Conservation (phyloP, 108 stramenopile species). For the Pseudonitzschia delicatissima region DNA sequence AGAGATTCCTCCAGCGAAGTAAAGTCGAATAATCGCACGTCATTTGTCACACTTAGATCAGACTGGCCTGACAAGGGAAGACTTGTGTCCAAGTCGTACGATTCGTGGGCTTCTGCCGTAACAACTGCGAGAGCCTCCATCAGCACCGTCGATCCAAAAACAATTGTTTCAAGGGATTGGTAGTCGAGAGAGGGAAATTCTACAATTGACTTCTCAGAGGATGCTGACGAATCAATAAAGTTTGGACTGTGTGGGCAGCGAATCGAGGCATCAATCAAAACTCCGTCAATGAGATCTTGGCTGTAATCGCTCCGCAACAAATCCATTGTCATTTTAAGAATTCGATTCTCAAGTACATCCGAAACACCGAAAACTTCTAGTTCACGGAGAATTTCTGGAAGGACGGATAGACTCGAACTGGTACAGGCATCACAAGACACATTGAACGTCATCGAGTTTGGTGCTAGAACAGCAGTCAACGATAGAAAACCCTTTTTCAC, state of each 20-base stretch:
- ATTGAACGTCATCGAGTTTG: conserved; percentile 43
- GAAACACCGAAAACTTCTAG: conserved; percentile 41
- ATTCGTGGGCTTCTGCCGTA: conserved; percentile 25
- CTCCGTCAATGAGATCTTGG: conserved; percentile 39
- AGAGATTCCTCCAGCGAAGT: conserved; percentile 41
- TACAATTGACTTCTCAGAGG: background rate
- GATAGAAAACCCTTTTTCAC: conserved; percentile 34
- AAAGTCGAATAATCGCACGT: conserved; percentile 53
- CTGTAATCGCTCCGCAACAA: conserved; percentile 40
- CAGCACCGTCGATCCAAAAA: conserved; percentile 14
- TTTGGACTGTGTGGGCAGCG: conserved; percentile 54
- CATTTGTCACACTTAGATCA: conserved; percentile 24
- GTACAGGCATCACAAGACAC: conserved; percentile 57
- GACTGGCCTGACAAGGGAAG: conserved; percentile 23
- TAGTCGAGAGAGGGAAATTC: conserved; percentile 14
- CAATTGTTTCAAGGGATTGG: conserved; percentile 26
- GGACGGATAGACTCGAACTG: conserved; percentile 40
- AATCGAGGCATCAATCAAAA: conserved; percentile 39
- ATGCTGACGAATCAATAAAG: conserved; percentile 20
- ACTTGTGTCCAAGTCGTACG: conserved; percentile 12
- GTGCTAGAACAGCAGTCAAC: conserved; percentile 28
- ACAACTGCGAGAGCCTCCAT: conserved; percentile 20
- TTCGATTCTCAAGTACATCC: conserved; percentile 37
- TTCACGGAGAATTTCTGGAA: conserved; percentile 43
- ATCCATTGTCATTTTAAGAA: conserved; percentile 31